Evolutionary conservation across 106 monocot genomes (phyloP).

Genomic region (Vanilla planifolia): DNA sequence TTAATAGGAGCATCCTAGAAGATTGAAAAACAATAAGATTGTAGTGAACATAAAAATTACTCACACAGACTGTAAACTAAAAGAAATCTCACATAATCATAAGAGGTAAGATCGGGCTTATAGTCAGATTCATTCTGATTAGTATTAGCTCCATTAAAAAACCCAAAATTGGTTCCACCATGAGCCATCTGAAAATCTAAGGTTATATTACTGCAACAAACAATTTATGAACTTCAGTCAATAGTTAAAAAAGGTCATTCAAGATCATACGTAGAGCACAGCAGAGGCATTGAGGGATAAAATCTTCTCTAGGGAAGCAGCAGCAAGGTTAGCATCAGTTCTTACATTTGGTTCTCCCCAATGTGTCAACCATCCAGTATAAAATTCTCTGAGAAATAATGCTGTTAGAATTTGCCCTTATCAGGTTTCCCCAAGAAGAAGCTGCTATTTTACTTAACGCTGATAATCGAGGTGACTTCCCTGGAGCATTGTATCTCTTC

Average conservation of each 20-base stretch:
- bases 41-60: background rate
- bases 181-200: slow-evolving; percentile 77
- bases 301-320: slow-evolving; percentile 60
- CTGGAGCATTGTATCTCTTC: slow-evolving; percentile 80
- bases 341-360: slow-evolving; percentile 78
- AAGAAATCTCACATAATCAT: slow-evolving; percentile 78
- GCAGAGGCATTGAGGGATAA: slow-evolving; percentile 82
- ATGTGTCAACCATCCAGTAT: slow-evolving; percentile 99
- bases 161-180: slow-evolving; percentile 98
- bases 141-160: slow-evolving; percentile 92
- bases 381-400: slow-evolving; percentile 73
- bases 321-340: slow-evolving; percentile 60
- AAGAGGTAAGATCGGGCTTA: slow-evolving; percentile 90
- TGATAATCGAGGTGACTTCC: slow-evolving; percentile 90
- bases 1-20: slow-evolving; percentile 97
- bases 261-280: slow-evolving; percentile 80
- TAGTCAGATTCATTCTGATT: slow-evolving; percentile 74
- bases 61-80: no score
- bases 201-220: slow-evolving; percentile 6
- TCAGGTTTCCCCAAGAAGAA: background rate
- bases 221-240: background rate
- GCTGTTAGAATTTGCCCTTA: slow-evolving; percentile 8
- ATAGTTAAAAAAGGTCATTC: background rate
- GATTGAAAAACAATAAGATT: background rate
- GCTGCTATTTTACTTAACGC: slow-evolving; percentile 29